Evolutionary conservation across 129 eudicot genomes (phyloP).

Genomic region (Deinandra increscens): DNA sequence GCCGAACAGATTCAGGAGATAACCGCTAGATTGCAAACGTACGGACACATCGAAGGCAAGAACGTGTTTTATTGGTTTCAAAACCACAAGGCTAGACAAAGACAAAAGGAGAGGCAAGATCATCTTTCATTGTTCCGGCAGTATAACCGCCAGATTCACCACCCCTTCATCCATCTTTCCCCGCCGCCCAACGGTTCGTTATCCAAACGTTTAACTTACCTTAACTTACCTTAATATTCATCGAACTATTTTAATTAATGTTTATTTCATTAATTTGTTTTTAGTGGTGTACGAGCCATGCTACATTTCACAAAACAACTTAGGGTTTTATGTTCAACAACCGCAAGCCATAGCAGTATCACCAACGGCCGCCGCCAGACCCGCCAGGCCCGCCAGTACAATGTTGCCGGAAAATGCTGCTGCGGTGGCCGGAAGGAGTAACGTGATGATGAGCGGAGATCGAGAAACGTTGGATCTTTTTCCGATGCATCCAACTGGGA

Average conservation of each 20-base stretch:
- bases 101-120: constrained; percentile 67
- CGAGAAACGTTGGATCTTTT: constrained; percentile 66
- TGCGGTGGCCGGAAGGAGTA: constrained; percentile 11
- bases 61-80: constrained; percentile 91
- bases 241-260: no score
- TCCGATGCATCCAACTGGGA: constrained; percentile 74
- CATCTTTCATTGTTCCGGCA: constrained; percentile 37
- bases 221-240: no score
- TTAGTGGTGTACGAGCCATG: constrained; percentile 52
- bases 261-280: background rate
- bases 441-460: background rate
- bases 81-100: constrained; percentile 79
- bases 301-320: constrained; percentile 42
- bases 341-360: constrained; percentile 45
- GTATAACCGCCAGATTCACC: constrained; percentile 22
- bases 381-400: no score
- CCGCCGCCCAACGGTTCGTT: constrained; percentile 46
- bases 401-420: background rate
- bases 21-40: constrained; percentile 38
- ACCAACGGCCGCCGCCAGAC: constrained; percentile 9
- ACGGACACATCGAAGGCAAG: constrained; percentile 80
- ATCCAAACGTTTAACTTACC: no score
- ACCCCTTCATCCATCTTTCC: constrained; percentile 24
- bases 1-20: constrained; percentile 82
- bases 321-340: constrained; percentile 44